Evolutionary conservation across 2,329 filamentous ascomycete species (phyloP).

Genomic region (Ascochyta pisi): DNA sequence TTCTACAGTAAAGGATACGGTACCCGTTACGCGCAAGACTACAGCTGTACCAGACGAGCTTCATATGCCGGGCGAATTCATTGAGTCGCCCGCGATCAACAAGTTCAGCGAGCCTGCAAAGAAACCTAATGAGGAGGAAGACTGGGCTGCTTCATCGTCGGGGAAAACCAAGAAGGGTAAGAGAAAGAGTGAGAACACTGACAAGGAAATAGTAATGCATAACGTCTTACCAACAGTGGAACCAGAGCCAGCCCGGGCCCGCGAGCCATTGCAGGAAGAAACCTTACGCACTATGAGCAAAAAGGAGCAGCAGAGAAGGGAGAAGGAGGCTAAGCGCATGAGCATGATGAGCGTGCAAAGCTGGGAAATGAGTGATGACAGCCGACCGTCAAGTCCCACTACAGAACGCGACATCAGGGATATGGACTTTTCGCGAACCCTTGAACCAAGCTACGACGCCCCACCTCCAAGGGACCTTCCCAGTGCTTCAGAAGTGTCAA

Average conservation of each 20-base stretch:
- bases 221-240: constrained; percentile 21
- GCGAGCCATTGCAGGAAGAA: constrained; percentile 23
- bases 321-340: constrained; percentile 40
- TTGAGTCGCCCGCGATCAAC: constrained; percentile 40
- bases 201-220: constrained; percentile 30
- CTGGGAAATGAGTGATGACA: constrained; percentile 41
- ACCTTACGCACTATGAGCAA: constrained; percentile 43
- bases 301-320: constrained; percentile 48
- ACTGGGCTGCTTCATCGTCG: constrained; percentile 16
- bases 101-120: constrained; percentile 29
- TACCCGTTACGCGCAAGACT: constrained; percentile 47
- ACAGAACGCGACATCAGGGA: constrained; percentile 42
- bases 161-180: constrained; percentile 40
- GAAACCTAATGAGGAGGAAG: constrained; percentile 35
- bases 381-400: constrained; percentile 30
- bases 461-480: constrained; percentile 4
- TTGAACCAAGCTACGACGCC: neutral
- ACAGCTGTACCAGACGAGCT: constrained; percentile 64
- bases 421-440: constrained; percentile 1
- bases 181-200: constrained; percentile 32
- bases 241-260: constrained; percentile 11
- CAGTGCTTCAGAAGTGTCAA: constrained; percentile 15
- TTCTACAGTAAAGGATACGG: constrained; percentile 32
- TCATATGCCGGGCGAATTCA: constrained; percentile 69
- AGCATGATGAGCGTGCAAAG: constrained; percentile 35